Evolutionary conservation across 148 eudicot species (phyloP).

Genomic region (Rhododendron molle): DNA sequence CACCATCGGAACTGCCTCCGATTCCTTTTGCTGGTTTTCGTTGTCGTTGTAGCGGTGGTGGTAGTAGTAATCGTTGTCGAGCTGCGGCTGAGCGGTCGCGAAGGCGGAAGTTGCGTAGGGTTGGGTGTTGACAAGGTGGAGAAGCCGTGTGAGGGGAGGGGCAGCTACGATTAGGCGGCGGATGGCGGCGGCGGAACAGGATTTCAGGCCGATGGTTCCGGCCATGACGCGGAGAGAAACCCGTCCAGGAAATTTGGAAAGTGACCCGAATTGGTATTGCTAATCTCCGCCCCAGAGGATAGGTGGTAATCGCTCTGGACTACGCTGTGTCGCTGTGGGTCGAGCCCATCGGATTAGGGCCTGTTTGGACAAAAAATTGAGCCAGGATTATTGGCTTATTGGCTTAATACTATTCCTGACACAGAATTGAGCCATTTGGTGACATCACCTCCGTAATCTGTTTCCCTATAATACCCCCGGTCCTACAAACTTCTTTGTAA

Average conservation of each 20-base stretch:
- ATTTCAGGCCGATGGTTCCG: slow-evolving; percentile 1
- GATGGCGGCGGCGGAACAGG: background rate
- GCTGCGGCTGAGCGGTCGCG: slow-evolving; percentile 28
- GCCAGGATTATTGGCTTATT: no score
- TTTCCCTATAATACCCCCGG: no score
- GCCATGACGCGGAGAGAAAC: slow-evolving; percentile 14
- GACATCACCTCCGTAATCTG: no score
- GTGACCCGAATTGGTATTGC: background rate
- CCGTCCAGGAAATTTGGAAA: background rate
- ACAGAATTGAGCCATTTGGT: no score
- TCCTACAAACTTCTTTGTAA: no score
- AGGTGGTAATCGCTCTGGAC: slow-evolving; percentile 3
- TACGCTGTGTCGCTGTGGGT: no score
- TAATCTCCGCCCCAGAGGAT: no score
- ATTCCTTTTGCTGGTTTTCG: slow-evolving; percentile 1
- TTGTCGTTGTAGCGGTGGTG: background rate
- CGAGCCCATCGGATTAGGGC: no score
- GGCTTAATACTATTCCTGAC: no score
- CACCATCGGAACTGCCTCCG: background rate
- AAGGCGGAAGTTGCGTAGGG: slow-evolving; percentile 1
- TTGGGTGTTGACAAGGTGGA: slow-evolving; percentile 12
- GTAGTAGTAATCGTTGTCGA: slow-evolving; percentile 26
- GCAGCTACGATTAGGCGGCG: no score
- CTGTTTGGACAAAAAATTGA: no score
- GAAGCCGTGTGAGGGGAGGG: background rate